Conservation (phyloP, 768 basidiomycete genomes). For the Coprinellus aureogranulatus region DNA sequence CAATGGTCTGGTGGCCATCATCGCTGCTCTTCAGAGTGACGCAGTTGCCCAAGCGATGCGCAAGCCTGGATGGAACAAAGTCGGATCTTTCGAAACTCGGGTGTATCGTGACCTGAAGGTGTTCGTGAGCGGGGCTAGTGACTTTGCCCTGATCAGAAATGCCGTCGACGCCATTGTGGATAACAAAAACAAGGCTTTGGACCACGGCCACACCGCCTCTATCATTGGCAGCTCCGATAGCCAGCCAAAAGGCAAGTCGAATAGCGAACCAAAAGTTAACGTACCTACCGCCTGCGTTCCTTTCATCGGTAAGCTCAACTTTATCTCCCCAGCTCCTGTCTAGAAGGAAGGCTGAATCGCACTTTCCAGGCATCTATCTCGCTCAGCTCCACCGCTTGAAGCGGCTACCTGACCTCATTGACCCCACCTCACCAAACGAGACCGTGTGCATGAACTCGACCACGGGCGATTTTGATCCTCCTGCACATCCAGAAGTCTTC, state of each 20-base stretch:
- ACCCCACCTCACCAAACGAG: constrained; percentile 76
- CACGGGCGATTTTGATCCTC: constrained; percentile 63
- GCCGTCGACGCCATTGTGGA: constrained; percentile 64
- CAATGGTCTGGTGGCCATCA: constrained; percentile 74
- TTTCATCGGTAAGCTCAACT: constrained; percentile 62
- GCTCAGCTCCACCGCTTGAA: constrained; percentile 64
- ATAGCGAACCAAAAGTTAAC: constrained; percentile 37
- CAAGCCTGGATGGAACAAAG: constrained; percentile 57
- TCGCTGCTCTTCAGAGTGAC: constrained; percentile 69
- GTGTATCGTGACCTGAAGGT: constrained; percentile 70
- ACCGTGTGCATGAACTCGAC: constrained; percentile 61
- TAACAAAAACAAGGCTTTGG: constrained; percentile 62
- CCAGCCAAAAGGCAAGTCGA: constrained; percentile 35
- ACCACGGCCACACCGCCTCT: constrained; percentile 51
- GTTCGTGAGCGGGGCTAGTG: constrained; percentile 60
- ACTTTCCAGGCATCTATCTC: constrained; percentile 64
- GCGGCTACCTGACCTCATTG: constrained; percentile 75
- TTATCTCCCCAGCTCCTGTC: not conserved
- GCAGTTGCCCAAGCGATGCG: constrained; percentile 68
- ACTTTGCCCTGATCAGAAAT: constrained; percentile 74
- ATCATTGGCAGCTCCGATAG: constrained; percentile 44
- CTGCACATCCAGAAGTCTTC: constrained; percentile 78
- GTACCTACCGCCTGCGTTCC: constrained; percentile 67
- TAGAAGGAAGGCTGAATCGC: not conserved
- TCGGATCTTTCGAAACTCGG: constrained; percentile 69